phyloP scores from a whole-genome alignment of 768 basidiomycete genomes.

The Boletus edulis region DNA sequence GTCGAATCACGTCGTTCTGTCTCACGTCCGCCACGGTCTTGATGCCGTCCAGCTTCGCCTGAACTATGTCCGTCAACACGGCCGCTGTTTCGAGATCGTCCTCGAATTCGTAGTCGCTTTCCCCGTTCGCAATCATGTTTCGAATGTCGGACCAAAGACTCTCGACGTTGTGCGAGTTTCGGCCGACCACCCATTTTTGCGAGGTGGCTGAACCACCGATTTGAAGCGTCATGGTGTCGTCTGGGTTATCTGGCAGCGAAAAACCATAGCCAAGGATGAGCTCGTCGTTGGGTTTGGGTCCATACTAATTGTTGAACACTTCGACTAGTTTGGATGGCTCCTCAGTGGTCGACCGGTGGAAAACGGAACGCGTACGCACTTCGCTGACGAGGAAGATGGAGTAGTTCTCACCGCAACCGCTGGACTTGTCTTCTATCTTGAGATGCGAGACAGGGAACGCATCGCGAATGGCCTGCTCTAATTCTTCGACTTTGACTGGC shows the following conservation, averaged over 20 bases:
- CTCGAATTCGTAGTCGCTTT: constrained; percentile 42
- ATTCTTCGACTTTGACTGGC: constrained; percentile 55
- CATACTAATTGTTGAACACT: constrained; percentile 91
- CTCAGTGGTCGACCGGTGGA: not conserved
- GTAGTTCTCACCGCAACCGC: constrained; percentile 80
- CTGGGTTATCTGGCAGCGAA: constrained; percentile 71
- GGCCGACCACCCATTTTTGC: constrained; percentile 62
- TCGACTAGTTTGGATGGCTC: constrained; percentile 32
- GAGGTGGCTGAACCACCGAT: constrained; percentile 49
- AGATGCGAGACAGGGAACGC: constrained; percentile 64
- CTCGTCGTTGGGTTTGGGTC: constrained; percentile 86
- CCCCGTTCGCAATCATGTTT: constrained; percentile 26
- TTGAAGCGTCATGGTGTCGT: constrained; percentile 82
- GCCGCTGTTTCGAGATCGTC: constrained; percentile 68
- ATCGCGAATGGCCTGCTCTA: constrained; percentile 63
- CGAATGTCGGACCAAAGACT: constrained; percentile 60
- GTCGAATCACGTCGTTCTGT: constrained; percentile 36
- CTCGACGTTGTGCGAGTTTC: constrained; percentile 51
- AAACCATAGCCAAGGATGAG: constrained; percentile 93
- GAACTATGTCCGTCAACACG: constrained; percentile 65
- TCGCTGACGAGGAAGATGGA: constrained; percentile 74
- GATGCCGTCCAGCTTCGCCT: constrained; percentile 46
- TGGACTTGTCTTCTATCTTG: constrained; percentile 74
- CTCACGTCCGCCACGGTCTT: constrained; percentile 34
- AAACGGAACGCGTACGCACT: constrained; percentile 35